These are phyloP conservation scores for Hymenoscyphus fraxineus DNA, from an alignment of 2,329 filamentous ascomycete genomes.

Conservation along the genomic window DNA sequence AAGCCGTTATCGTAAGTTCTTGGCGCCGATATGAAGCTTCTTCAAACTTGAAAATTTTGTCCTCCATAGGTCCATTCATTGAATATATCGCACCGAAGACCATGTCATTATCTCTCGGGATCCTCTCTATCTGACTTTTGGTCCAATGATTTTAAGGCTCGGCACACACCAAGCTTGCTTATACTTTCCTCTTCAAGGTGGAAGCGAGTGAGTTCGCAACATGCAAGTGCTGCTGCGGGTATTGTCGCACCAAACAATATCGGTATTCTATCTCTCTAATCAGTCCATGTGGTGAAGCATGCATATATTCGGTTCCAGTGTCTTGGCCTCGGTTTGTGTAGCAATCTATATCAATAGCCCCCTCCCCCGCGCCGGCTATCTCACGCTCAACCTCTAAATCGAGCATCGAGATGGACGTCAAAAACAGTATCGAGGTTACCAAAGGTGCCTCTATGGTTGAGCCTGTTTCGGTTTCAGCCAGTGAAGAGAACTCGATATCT, in stretches of 20 bases:
- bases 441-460: conserved; percentile 15
- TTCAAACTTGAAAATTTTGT: background rate
- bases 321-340: conserved; percentile 2
- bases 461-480: background rate
- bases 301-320: background rate
- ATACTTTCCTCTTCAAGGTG: conserved; percentile 2
- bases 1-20: background rate
- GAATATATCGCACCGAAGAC: background rate
- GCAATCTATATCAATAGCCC: background rate
- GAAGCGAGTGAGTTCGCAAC: background rate
- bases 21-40: conserved; percentile 1
- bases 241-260: background rate
- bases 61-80: background rate
- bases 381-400: background rate
- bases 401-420: conserved; percentile 14
- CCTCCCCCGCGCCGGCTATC: background rate
- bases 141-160: background rate
- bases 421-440: conserved; percentile 16
- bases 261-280: background rate
- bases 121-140: background rate
- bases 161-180: background rate
- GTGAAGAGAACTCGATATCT: conserved; percentile 8
- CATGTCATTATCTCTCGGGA: background rate
- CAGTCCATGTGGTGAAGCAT: conserved; percentile 2
- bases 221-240: background rate